These are phyloP conservation scores for Anthracocystis walkeri DNA, from an alignment of 1,284 basidiomycete species.

Conservation along the genomic window DNA sequence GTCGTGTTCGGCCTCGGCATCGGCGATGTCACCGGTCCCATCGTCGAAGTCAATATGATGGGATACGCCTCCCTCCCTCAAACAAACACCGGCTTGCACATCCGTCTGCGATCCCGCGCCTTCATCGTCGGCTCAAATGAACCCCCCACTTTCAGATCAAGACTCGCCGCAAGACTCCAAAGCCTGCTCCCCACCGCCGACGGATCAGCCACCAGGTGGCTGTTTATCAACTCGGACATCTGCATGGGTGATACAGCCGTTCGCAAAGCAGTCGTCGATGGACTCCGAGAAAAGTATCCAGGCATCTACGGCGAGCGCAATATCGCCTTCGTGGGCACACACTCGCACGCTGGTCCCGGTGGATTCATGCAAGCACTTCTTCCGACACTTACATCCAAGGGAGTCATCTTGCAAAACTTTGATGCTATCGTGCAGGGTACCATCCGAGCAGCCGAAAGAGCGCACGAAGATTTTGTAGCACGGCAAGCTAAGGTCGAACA, in stretches of 20 bases:
- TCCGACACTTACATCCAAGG: slow-evolving; percentile 80
- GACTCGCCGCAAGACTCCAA: slow-evolving; percentile 13
- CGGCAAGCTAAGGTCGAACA: slow-evolving; percentile 12
- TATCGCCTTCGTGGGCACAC: slow-evolving; percentile 81
- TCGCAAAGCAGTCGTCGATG: slow-evolving; percentile 77
- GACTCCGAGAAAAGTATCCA: slow-evolving; percentile 75
- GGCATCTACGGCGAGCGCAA: slow-evolving; percentile 79
- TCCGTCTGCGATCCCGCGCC: slow-evolving; percentile 81
- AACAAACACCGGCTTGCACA: slow-evolving; percentile 81
- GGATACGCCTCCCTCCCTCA: slow-evolving; percentile 80
- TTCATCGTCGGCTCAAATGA: slow-evolving; percentile 76
- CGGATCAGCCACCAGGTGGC: slow-evolving; percentile 71
- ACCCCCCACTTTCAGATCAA: background rate
- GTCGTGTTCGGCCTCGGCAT: slow-evolving; percentile 72
- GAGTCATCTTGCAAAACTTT: slow-evolving; percentile 76
- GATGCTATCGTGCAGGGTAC: slow-evolving; percentile 79
- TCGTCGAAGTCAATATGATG: slow-evolving; percentile 72
- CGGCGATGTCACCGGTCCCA: slow-evolving; percentile 80
- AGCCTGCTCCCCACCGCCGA: slow-evolving; percentile 47
- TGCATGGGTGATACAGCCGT: slow-evolving; percentile 79
- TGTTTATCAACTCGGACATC: slow-evolving; percentile 81
- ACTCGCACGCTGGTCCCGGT: slow-evolving; percentile 82
- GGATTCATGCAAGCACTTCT: slow-evolving; percentile 80
- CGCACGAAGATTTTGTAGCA: slow-evolving; percentile 74
- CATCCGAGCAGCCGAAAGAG: slow-evolving; percentile 77